Base-by-base conservation (phyloP, 148 eudicot species). In the Rhododendron griersonianum region DNA sequence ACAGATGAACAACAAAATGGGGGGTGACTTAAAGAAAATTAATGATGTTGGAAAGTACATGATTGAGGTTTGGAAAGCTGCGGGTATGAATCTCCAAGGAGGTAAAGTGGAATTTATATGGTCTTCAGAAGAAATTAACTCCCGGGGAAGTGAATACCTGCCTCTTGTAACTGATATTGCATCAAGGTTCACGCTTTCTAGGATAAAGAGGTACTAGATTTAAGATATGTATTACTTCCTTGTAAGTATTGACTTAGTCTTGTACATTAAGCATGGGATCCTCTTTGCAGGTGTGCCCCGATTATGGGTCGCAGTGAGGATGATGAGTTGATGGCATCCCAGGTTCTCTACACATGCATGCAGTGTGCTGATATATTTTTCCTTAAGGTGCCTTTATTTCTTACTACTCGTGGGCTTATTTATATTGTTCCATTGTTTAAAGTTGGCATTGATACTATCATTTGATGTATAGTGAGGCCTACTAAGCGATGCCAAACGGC, bases 351-450 rank as follows among this genome's bases (percentile, higher is more conserved):
- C 85, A 95, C 98, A 3, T 96, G 99, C 92, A 96, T 95, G 99
- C 99, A 96, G 75, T 96, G 99, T 87, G 98, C 99, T 59, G 99
- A 96, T 85, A 91, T 96, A 37, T 96, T 95, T 89, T 96, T 95
- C 87, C 91, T 96, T 4, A 93, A 96, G 99, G 99, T 96, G 39
- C 71, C 41, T 18, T 53, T 30, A 7, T 13, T 71, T 83, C 55
- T 35, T 44, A n/a, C 28, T 2, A 13, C 0, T 63, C 23, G 1
- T 71, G 78, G 18, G 55, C 21, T 77, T 33, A 16, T 53, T 28
- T 61, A 15, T 15, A 7, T 63, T 57, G 73, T 37, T 16, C n/a
- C 44, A 41, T 6, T 41, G 45, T 41, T 41, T 41, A 41, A 41
- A 41, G 45, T 41, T 41, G 45, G 45, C 45, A 41, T 41, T 41